These are phyloP conservation scores for Spongispora temasekensis DNA, from an alignment of 1,284 basidiomycete genomes.

Conservation along the genomic window DNA sequence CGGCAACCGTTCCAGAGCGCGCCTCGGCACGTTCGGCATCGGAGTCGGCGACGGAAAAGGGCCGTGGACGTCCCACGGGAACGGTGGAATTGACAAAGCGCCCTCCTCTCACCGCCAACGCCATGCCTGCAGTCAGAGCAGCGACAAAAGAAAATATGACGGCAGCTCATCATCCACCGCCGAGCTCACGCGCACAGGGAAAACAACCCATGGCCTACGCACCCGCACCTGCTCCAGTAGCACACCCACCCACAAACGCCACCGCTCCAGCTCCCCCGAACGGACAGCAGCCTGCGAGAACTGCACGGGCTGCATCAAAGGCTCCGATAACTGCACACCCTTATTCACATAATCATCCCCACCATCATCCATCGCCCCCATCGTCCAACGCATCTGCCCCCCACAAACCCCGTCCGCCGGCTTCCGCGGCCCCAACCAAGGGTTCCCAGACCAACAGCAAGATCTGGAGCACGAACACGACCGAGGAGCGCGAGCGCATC, in stretches of 20 bases:
- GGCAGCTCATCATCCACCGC: slow-evolving; percentile 50
- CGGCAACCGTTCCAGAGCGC: slow-evolving; percentile 21
- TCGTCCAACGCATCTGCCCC: slow-evolving; percentile 60
- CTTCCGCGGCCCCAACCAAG: slow-evolving; percentile 34
- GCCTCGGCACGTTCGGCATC: slow-evolving; percentile 34
- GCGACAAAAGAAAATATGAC: slow-evolving; percentile 40
- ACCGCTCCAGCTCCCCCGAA: slow-evolving; percentile 37
- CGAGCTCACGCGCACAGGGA: slow-evolving; percentile 69
- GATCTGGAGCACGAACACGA: slow-evolving; percentile 89
- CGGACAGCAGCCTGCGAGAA: slow-evolving; percentile 40
- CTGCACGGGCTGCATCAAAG: slow-evolving; percentile 68
- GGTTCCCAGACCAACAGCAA: slow-evolving; percentile 50
- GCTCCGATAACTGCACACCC: slow-evolving; percentile 58
- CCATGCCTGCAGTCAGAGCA: slow-evolving; percentile 44
- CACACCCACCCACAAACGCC: slow-evolving; percentile 34
- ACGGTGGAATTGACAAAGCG: slow-evolving; percentile 40
- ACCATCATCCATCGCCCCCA: slow-evolving; percentile 71
- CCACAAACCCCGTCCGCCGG: slow-evolving; percentile 49
- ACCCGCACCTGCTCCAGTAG: slow-evolving; percentile 32
- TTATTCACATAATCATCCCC: slow-evolving; percentile 52
- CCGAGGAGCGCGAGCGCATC: slow-evolving; percentile 94
- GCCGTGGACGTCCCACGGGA: slow-evolving; percentile 40
- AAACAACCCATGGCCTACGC: slow-evolving; percentile 73
- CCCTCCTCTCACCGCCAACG: slow-evolving; percentile 43
- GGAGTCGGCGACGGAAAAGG: slow-evolving; percentile 38